Percentiles rank a stretch among this genome's conserved stretches.
phyloP scores from a whole-genome alignment of 225 moss, liverwort and hornwort genomes.

The Straminergon stramineum region DNA sequence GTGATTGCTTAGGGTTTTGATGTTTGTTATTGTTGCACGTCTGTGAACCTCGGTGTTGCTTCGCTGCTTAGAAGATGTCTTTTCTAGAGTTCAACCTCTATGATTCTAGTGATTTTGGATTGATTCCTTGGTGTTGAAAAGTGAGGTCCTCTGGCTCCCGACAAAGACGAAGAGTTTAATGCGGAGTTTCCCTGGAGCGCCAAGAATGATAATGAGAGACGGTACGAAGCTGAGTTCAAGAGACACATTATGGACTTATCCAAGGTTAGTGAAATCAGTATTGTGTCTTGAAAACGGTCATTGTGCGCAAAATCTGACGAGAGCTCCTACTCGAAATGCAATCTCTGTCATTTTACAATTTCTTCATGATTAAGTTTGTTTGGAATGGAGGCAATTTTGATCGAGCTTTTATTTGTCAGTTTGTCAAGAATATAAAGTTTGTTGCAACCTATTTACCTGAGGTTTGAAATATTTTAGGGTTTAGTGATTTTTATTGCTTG shows the following conservation, averaged over 20 bases:
- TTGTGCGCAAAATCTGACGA: background rate
- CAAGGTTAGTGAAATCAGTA: constrained; percentile 30
- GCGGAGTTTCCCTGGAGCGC: constrained; percentile 52
- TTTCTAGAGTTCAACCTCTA: no score
- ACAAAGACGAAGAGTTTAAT: constrained; percentile 32
- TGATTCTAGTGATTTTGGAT: no score
- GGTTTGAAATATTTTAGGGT: background rate
- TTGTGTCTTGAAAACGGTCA: background rate
- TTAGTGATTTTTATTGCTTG: background rate
- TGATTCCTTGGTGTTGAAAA: no score
- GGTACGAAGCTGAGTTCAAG: constrained; percentile 60
- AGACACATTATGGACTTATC: constrained; percentile 63
- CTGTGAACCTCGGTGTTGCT: no score
- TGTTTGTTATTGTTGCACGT: no score
- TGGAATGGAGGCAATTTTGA: background rate
- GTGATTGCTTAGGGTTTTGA: no score
- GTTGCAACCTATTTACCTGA: background rate
- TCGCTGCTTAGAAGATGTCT: no score
- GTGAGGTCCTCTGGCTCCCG: background rate
- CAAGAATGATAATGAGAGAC: constrained; percentile 51
- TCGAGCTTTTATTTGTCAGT: background rate
- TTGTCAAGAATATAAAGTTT: background rate
- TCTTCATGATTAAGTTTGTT: background rate
- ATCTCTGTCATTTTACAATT: background rate
- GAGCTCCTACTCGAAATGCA: background rate